phyloP scores from a whole-genome alignment of 1,139 yeast genomes.

The Zhuliangozyma parablackwelliae region DNA sequence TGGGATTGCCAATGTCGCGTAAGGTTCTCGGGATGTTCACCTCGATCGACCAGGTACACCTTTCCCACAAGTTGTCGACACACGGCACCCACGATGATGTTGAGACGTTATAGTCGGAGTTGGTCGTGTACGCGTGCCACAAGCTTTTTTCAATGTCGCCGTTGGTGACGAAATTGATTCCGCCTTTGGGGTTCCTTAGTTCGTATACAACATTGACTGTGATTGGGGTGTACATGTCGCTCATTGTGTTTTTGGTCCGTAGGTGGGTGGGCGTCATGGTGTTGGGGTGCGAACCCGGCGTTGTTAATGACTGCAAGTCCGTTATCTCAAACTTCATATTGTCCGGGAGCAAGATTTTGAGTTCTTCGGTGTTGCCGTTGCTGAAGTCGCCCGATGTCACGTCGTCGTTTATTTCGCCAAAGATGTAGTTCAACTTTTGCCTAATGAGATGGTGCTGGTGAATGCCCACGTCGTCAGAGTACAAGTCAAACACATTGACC shows the following conservation, averaged over 20 bases:
- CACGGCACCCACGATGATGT: conserved; percentile 98
- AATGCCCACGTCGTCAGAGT: conserved; percentile 40
- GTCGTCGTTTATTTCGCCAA: conserved; percentile 47
- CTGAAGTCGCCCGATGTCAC: conserved; percentile 6
- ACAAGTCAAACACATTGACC: conserved; percentile 38
- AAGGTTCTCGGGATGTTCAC: conserved; percentile 77
- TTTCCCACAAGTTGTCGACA: conserved; percentile 81
- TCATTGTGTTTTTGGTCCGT: conserved; percentile 26
- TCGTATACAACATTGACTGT: conserved; percentile 66
- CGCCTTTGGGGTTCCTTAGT: conserved; percentile 64
- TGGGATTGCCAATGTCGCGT: conserved; percentile 58
- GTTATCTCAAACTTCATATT: conserved; percentile 58
- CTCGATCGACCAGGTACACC: conserved; percentile 90
- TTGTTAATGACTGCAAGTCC: conserved; percentile 43
- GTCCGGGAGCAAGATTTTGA: conserved; percentile 69
- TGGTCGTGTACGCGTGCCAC: conserved; percentile 88
- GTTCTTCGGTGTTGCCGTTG: conserved; percentile 61
- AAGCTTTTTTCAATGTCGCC: conserved; percentile 27
- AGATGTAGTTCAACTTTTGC: conserved; percentile 58
- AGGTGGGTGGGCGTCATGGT: conserved; percentile 38
- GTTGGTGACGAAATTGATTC: conserved; percentile 68
- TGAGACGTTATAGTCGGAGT: conserved; percentile 71
- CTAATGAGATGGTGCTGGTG: conserved; percentile 64
- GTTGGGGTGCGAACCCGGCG: conserved; percentile 38
- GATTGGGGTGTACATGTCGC: conserved; percentile 63